These are phyloP conservation scores for Dendrobium chrysotoxum DNA, from an alignment of 106 monocot species.

Conservation along the genomic window DNA sequence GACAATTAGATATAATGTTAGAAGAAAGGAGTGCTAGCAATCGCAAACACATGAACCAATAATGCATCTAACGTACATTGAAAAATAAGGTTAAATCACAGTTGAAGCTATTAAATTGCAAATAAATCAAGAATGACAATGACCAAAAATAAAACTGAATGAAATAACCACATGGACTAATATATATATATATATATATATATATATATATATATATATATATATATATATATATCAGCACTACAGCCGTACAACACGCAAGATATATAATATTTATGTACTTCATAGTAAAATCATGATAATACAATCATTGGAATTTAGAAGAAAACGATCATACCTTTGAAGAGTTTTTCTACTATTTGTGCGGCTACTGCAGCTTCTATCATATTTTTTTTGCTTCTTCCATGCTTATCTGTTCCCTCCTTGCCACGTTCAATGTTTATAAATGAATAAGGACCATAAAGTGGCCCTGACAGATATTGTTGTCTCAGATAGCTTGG, in stretches of 20 bases:
- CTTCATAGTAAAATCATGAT: neutral
- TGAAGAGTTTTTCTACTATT: slow-evolving; percentile 12
- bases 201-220: too few relatives aligned
- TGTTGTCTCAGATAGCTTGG: slow-evolving; percentile 14
- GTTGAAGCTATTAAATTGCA: neutral
- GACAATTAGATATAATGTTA: too few relatives aligned
- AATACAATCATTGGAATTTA: neutral
- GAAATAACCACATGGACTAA: neutral
- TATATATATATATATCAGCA: too few relatives aligned
- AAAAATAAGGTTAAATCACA: neutral
- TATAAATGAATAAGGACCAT: slow-evolving; percentile 48
- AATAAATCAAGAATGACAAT: neutral
- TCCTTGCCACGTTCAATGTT: slow-evolving; percentile 47
- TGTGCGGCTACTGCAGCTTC: slow-evolving; percentile 43
- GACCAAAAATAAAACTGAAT: neutral
- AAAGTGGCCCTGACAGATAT: slow-evolving; percentile 17
- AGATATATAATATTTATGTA: neutral
- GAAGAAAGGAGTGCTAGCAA: too few relatives aligned
- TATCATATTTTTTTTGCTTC: slow-evolving; percentile 42
- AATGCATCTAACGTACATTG: neutral
- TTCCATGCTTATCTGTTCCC: slow-evolving; percentile 12
- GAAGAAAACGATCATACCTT: slow-evolving; percentile 9
- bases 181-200: neutral
- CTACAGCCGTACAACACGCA: too few relatives aligned
- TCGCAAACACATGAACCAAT: too few relatives aligned